phyloP scores from a whole-genome alignment of 306 rosid genomes.

The Quercus suber region DNA sequence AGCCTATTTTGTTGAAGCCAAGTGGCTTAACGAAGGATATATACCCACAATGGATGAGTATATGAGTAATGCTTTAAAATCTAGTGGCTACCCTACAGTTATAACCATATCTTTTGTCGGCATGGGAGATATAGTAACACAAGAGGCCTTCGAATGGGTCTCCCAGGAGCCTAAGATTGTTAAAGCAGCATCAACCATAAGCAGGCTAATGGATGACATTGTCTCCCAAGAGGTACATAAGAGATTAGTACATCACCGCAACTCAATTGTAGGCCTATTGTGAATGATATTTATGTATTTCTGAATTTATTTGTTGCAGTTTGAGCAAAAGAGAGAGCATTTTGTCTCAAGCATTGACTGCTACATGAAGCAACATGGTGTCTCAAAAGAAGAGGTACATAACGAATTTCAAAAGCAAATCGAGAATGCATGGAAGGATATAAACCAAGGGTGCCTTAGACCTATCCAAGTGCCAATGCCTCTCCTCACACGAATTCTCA shows the following conservation, averaged over 20 bases:
- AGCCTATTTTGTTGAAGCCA: background rate
- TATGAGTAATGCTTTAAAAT: background rate
- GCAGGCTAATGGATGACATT: constrained; percentile 29
- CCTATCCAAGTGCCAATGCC: background rate
- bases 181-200: constrained; percentile 1
- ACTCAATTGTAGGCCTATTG: background rate
- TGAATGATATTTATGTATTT: background rate
- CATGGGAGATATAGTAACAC: constrained; percentile 16
- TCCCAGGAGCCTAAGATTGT: constrained; percentile 3
- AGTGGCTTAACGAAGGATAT: background rate
- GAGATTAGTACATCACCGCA: background rate
- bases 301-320: background rate
- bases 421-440: constrained; percentile 19
- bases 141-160: constrained; percentile 25
- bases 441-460: constrained; percentile 4
- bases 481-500: background rate
- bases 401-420: background rate
- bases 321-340: constrained; percentile 16
- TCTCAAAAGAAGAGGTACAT: background rate
- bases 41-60: constrained; percentile 15
- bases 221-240: constrained; percentile 7
- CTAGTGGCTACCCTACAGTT: background rate
- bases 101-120: background rate
- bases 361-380: constrained; percentile 6
- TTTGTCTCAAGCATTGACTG: background rate